Base-by-base conservation (phyloP, 371 early-diverging fungal species). In the Lichtheimia ornata region DNA sequence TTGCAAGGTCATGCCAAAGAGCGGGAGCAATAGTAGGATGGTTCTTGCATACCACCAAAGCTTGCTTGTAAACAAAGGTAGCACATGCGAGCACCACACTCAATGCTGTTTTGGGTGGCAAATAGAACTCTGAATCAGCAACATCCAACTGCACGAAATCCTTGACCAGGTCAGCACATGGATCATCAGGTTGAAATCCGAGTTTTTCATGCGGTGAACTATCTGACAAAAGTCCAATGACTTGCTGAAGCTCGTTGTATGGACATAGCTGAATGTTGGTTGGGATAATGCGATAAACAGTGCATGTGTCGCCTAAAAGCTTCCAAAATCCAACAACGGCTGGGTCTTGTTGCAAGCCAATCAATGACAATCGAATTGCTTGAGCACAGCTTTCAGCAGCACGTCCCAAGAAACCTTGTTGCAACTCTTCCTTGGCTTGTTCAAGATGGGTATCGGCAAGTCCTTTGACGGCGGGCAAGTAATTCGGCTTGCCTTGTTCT, bases 351-450 rank as follows among this genome's bases (percentile, higher is more conserved):
- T 65, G 49, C 1, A 83, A 56, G 12, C 70, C 77, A n/a, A 43
- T 54, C 1, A 76, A 56, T 3, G 66, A 44, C 0, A 72, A 72
- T 18, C 65, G 58, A 5, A 89, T 59, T 1, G 85, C 91, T 13
- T 69, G 66, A 2, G 72, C 75, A 59, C 85, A 79, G 3, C 82
- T 79, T 20, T 87, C 86, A 2, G 86, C 86, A 28, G 84, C 84
- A 35, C 86, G 85, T 0, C 90, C 94, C 73, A 87, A 89, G 53
- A 87, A 85, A 7, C 94, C 94, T 35, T 77, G 75, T 24, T 85
- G 79, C 54, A 83, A 85, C 56, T 79, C 81, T 56, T 87, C 85
- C 41, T 80, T 86, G 7, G 88, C 87, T 57, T 83, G 80, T 42
- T 83, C 76, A 3, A 90, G 58, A 63, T 84, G 82, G 27, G 88